Conservation (phyloP, 2,329 filamentous ascomycete genomes). For the Penicillium sp. region DNA sequence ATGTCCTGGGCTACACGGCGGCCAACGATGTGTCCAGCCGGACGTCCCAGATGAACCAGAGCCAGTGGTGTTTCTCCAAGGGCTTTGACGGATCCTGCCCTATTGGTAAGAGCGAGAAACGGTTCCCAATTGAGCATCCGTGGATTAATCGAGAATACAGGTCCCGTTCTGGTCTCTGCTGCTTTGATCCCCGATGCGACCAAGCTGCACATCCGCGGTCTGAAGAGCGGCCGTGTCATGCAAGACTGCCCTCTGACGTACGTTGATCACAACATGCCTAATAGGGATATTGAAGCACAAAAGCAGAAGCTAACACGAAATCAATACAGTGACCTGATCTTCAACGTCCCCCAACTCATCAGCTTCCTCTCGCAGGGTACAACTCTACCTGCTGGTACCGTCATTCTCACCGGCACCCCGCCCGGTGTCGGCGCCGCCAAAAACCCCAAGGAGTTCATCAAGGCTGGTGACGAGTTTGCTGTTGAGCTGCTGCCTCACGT, state of each 20-base stretch:
- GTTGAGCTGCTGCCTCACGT: constrained; percentile 54
- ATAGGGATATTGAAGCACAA: too few relatives aligned
- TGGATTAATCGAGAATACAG: constrained; percentile 26
- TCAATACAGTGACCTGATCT: constrained; percentile 55
- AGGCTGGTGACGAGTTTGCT: constrained; percentile 50
- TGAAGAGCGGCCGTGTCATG: constrained; percentile 55
- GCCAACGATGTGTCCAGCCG: constrained; percentile 66
- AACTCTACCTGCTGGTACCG: constrained; percentile 45
- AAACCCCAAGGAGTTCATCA: constrained; percentile 47
- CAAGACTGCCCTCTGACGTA: constrained; percentile 52
- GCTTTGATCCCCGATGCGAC: constrained; percentile 35
- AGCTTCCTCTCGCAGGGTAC: constrained; percentile 46
- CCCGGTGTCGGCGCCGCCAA: constrained; percentile 45
- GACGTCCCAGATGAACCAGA: constrained; percentile 56
- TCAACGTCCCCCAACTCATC: constrained; percentile 51
- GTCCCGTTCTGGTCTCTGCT: constrained; percentile 53
- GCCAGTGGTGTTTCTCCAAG: constrained; percentile 62
- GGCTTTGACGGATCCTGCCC: constrained; percentile 61
- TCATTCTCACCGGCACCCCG: constrained; percentile 49
- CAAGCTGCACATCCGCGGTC: constrained; percentile 37
- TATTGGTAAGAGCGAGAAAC: constrained; percentile 38
- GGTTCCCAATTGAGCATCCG: background rate
- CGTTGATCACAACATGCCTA: background rate
- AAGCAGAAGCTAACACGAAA: constrained; percentile 8
- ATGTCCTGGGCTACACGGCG: constrained; percentile 65